Evolutionary conservation across 345 rosid species (phyloP), one percentile per base, ranked within the genome.

Genomic region (Rhodomyrtus tomentosa): DNA sequence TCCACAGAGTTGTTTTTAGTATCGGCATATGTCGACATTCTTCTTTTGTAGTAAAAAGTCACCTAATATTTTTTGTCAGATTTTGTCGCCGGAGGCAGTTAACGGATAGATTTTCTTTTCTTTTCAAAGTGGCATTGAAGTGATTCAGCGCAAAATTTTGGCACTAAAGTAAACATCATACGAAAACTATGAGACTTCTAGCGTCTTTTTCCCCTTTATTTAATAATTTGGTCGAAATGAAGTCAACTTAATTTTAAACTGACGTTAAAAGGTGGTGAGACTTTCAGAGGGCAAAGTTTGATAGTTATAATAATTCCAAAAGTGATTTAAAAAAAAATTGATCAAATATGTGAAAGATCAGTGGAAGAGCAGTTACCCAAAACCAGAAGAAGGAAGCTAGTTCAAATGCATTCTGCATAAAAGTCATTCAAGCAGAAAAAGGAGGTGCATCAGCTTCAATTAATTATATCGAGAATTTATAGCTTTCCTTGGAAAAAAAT

Each of bases 381-480:
- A 94, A 94, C 99, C 99, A 95, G 88, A 95, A 94, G 92, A 95
- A 96, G 3, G 99, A 94, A 83, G 99, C 98, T 89, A 96, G 84
- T 80, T 96, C 99, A 76, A 96, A 96, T 38, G 99, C 93, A 87
- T 96, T 96, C 99, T 96, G 95, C 90, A 83, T 74, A 56, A 68
- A 21, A 40, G 45, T 51, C n/a, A 72, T 9, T 45, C 84, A 83
- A 87, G 82, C 82, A 81, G 85, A 82, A 45, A 49, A 84, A 27
- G 83, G 27, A 68, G 79, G 45, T 4, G 38, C 79, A 68, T 68
- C 11, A 68, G 79, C 14, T 21, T 68, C 45, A 68, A 68, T 68
- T 68, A 32, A 68, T 1, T 42, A 36, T 18, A 18, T 68, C 0
- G 13, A 36, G 45, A 68, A 68, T 9, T 68, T 15, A 20, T 7